Base-by-base conservation (phyloP, 2,329 filamentous ascomycete species). In the Pseudofabraea citricarpa region DNA sequence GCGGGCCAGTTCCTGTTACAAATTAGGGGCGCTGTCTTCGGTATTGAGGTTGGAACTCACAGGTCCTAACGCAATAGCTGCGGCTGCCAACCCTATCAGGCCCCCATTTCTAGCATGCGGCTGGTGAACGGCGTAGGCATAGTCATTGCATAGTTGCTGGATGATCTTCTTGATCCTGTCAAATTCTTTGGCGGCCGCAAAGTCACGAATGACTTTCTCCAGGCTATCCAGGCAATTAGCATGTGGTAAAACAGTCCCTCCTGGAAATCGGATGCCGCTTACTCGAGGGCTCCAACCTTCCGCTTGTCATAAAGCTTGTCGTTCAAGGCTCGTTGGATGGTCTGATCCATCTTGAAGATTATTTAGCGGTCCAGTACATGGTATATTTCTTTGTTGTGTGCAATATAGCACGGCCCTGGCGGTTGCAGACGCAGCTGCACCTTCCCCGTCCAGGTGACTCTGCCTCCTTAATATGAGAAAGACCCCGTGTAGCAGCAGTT, bases 261-360 rank as follows among this genome's bases (percentile, higher is more conserved):
- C 10, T 15, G 15, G 26, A 35, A 18, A 32, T 41, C 15, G 33
- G n/a, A 12, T 16, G 21, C 13, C 37, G 38, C 85, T 60, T 82
- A 95, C 90, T 98, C 93, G 45, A 98, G 79, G 57, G 94, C 93
- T 52, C 93, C 93, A 60, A 90, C 84, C 69, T 98, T 98, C 63
- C 94, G 82, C 74, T 94, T 95, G 64, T 98, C 93, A 66, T 98
- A 98, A 62, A 97, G 84, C 79, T 96, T 98, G 71, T 98, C 93
- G 64, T 94, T 95, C 63, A 98, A 75, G 55, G 90, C 79, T 57
- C 91, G 87, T 68, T 94, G 89, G 63, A 96, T 88, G 63, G 83
- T 84, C 60, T 79, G 74, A 72, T 97, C 91, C 90, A 97, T 96
- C 58, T 50, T 55, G 51, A 44, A 37, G 43, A 29, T 35, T 24